Evolutionary conservation across 768 basidiomycete genomes (phyloP).

Genomic region (Antrodiella citrinella): DNA sequence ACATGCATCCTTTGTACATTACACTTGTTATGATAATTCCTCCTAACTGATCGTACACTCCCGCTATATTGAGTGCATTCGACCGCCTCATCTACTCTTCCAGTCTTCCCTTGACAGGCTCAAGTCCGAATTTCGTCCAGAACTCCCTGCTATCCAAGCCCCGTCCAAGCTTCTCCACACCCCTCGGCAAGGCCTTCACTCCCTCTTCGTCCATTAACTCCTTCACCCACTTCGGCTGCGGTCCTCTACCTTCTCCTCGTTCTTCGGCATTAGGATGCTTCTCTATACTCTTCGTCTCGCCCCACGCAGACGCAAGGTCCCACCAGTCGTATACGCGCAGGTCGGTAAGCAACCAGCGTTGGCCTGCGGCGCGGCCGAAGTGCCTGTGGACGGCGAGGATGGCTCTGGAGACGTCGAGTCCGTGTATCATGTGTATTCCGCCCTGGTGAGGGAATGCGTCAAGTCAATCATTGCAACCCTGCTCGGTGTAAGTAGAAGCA

Average conservation of each 20-base stretch:
- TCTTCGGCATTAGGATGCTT: slow-evolving; percentile 3
- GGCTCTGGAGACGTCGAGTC: slow-evolving; percentile 48
- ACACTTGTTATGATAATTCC: not conserved
- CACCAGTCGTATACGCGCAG: slow-evolving; percentile 60
- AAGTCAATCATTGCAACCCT: not conserved
- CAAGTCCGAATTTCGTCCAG: slow-evolving; percentile 41
- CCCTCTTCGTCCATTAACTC: slow-evolving; percentile 48
- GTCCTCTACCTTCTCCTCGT: slow-evolving; percentile 18
- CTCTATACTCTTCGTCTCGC: slow-evolving; percentile 15
- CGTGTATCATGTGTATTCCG: slow-evolving; percentile 56
- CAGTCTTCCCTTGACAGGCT: slow-evolving; percentile 31
- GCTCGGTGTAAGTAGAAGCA: not conserved
- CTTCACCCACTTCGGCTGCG: slow-evolving; percentile 44
- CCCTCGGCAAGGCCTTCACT: slow-evolving; percentile 45
- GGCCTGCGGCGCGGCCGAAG: slow-evolving; percentile 35
- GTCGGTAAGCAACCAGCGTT: slow-evolving; percentile 52
- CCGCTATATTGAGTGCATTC: not conserved
- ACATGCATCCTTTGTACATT: not conserved
- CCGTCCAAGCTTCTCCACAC: slow-evolving; percentile 38
- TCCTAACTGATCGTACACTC: too few species aligned
- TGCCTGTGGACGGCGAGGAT: slow-evolving; percentile 48
- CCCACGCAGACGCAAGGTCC: slow-evolving; percentile 55
- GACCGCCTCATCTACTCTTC: slow-evolving; percentile 5
- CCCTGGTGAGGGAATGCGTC: slow-evolving; percentile 29
- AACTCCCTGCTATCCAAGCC: slow-evolving; percentile 56